Base-by-base conservation (phyloP, 257 asterid genomes). In the Coffea canephora region DNA sequence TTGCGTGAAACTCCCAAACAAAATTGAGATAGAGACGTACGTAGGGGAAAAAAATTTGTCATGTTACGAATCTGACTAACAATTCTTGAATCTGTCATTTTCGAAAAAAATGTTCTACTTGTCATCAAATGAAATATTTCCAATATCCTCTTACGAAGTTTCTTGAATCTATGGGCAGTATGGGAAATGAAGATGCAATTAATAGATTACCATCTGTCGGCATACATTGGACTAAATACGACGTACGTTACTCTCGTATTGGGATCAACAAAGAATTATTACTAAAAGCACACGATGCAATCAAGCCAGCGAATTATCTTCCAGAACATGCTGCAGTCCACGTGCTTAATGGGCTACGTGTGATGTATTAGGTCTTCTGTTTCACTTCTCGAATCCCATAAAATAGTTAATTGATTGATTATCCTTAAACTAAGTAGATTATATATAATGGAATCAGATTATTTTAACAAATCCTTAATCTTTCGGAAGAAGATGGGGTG, bases 231-330 rank as follows among this genome's bases (percentile, higher is more conserved):
- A 74, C 75, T 39, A 80, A 31, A 67, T 65, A 54, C 50, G 36
- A 77, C 21, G 74, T 65, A 66, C 78, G 62, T 62, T 23, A 18
- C 11, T 1, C 55, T 69, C 12, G 57, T 19, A 55, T 57, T 15
- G 84, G 84, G 84, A 81, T 81, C 67, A 57, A 18, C 80, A 69
- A 75, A 81, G 80, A 54, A 50, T 64, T 46, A 23, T 1, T n/a
- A 9, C 36, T 59, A 39, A 10, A 46, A 39, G 4, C 27, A 1
- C 4, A 70, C 55, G 36, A 13, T 5, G 11, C 27, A 34, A 27
- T 31, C 10, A 36, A 78, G 21, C 57, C 46, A n/a, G 66, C 46
- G 34, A 59, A n/a, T 70, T 71, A 75, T n/a, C 75, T 36, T 67
- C 68, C n/a, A 34, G n/a, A 16, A 49, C 71, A 55, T 76, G 71